These are phyloP conservation scores for Viola pubescens DNA, from an alignment of 441 rosid species.

Conservation along the genomic window DNA sequence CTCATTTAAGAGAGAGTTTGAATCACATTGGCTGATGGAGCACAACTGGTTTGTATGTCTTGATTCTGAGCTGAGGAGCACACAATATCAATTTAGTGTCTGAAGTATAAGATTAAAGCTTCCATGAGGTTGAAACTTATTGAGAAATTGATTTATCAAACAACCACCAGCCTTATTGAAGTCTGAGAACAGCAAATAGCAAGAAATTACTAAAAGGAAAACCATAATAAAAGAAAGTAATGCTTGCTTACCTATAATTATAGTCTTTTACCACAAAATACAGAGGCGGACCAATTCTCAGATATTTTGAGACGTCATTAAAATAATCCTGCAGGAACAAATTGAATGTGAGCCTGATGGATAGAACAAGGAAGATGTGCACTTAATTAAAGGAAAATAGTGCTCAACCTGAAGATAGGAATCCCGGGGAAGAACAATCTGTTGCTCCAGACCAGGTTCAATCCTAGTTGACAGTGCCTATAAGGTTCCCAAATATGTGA, in stretches of 20 bases:
- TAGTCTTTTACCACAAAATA: conserved; percentile 91
- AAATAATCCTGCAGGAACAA: conserved; percentile 70
- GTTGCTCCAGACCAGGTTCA: conserved; percentile 95
- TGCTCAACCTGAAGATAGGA: conserved; percentile 88
- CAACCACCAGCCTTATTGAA: not conserved
- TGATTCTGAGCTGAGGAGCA: conserved; percentile 76
- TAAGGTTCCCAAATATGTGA: conserved; percentile 18
- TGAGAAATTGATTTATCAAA: not conserved
- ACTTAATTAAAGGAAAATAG: conserved; percentile 15
- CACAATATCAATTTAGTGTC: not conserved
- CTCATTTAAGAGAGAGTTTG: conserved; percentile 88
- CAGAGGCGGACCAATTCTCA: conserved; percentile 90
- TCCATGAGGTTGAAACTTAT: not conserved
- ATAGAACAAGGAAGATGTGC: conserved; percentile 5
- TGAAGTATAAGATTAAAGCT: conserved; percentile 26
- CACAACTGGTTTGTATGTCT: conserved; percentile 81
- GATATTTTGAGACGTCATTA: conserved; percentile 67
- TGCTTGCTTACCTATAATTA: conserved; percentile 66
- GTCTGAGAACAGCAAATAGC: not conserved
- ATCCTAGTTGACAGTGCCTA: conserved; percentile 84
- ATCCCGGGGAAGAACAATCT: conserved; percentile 93
- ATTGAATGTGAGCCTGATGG: conserved; percentile 14
- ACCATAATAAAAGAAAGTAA: not conserved
- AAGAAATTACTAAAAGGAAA: conserved; percentile 8
- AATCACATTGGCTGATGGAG: conserved; percentile 91